A percentile compares a stretch with the other conserved stretches of the same genome.
Conservation (phyloP, 2,329 filamentous ascomycete species). For the Alternaria ventricosa region DNA sequence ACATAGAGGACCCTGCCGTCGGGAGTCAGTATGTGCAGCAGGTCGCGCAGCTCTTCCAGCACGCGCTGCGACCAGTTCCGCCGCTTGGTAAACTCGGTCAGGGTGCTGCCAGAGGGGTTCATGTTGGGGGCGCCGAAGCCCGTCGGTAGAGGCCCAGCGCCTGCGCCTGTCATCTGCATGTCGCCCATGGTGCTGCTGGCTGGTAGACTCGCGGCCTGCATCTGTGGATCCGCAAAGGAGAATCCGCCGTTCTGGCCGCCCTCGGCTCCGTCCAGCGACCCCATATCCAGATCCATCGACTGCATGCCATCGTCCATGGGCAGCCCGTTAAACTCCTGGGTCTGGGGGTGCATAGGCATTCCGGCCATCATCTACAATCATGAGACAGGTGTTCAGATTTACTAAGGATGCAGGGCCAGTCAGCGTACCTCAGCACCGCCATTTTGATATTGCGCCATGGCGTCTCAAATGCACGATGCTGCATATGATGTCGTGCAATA, state of each 20-base stretch:
- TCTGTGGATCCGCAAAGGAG: slow-evolving; percentile 33
- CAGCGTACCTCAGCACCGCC: slow-evolving; percentile 42
- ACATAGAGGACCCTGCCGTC: slow-evolving; percentile 84
- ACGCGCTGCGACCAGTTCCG: slow-evolving; percentile 87
- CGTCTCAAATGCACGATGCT: slow-evolving; percentile 12
- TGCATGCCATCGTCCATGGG: slow-evolving; percentile 55
- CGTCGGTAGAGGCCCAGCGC: slow-evolving; percentile 63
- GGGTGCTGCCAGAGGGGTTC: slow-evolving; percentile 58
- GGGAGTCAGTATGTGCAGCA: slow-evolving; percentile 84
- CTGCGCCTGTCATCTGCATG: slow-evolving; percentile 52
- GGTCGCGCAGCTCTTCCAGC: slow-evolving; percentile 86
- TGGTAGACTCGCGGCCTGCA: slow-evolving; percentile 33
- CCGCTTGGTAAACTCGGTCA: slow-evolving; percentile 71
- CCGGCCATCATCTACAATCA: slow-evolving; percentile 38
- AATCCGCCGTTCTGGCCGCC: slow-evolving; percentile 25
- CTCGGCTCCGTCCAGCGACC: slow-evolving; percentile 40
- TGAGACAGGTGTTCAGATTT: slow-evolving; percentile 26
- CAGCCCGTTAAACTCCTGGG: slow-evolving; percentile 37
- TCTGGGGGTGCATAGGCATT: slow-evolving; percentile 35
- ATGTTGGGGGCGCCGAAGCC: slow-evolving; percentile 57
- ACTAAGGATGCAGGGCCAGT: slow-evolving; percentile 12
- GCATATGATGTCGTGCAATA: slow-evolving; percentile 1
- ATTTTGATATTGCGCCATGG: slow-evolving; percentile 47
- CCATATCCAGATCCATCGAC: slow-evolving; percentile 53
- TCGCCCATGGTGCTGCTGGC: slow-evolving; percentile 37